Base-by-base conservation (phyloP, 2,329 filamentous ascomycete genomes). In the Alternaria gansuensis region DNA sequence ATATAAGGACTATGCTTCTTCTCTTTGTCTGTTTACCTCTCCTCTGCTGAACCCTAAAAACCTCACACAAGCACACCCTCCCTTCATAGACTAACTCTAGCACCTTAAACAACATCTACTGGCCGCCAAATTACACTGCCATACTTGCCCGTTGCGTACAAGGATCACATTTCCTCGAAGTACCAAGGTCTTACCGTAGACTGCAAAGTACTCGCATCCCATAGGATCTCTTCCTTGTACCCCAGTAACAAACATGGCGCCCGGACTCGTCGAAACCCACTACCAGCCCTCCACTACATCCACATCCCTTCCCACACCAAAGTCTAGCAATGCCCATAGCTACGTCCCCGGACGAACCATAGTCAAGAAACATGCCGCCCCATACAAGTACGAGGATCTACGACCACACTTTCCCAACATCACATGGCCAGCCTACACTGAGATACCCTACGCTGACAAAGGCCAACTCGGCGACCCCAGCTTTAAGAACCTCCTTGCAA, bases 321-420 rank as follows among this genome's bases (percentile, higher is more conserved):
- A 74, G 60, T 31, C 65, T 23, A 54, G 44, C 23, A 70, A 73
- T 34, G 49, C 62, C 28, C 63, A 80, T 51, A 73, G 73, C 34
- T 84, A 84, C 61, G 71, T 79, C 8, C 84, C 84, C 7, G 84
- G 84, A 39, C 79, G 80, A 10, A 82, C 81, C 9, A 52, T 64
- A 24, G 73, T 83, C 31, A 72, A 83, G 60, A 65, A 77, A 21
- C 79, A 84, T 57, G 77, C 81, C 13, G 73, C 80, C 21, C 68
- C 70, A 53, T 86, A 87, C 66, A 77, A 82, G 40, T 78, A 84
- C 59, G 81, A 85, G 33, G 78, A 85, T 51, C 78, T 87, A 7
- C 77, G 80, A 7, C 83, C 84, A 17, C 77, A 71, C 8, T 87
- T 86, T 62, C 84, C 84, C 3, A 77, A 84, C 23, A 64, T 86